Base-by-base conservation (phyloP, 2,329 filamentous ascomycete species). In the Cadophora luteo-olivacea region DNA sequence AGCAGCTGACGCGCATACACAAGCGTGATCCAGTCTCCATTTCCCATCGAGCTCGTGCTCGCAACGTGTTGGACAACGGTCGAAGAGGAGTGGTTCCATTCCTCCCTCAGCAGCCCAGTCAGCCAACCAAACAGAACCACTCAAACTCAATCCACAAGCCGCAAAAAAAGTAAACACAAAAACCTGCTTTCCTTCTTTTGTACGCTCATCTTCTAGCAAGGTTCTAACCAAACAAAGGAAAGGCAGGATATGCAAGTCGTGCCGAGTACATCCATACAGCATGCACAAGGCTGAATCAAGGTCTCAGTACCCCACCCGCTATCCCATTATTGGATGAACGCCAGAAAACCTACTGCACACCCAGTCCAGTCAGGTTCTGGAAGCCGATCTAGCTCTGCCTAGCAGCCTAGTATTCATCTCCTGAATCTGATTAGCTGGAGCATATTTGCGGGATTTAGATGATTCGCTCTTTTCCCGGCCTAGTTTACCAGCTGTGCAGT, bases 251-350 rank as follows among this genome's bases (percentile, higher is more conserved):
- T 24, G 55, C 32, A 58, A 58, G 32, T 32, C 32, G 55, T 58
- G 32, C 55, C 55, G 55, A 58, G 33, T 22, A 22, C 45, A 49
- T 22, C 6, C 45, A 22, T 19, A 49, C 45, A 49, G 29, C 33
- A 58, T 58, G 33, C 55, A 58, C 55, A 58, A 58, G 55, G 55
- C 55, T 58, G 55, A 58, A 58, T 58, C 55, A 38, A 58, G 55
- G 32, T 33, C 29, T 55, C 8, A 29, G 16, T 33, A 19, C 54
- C 22, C 55, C 55, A 38, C 55, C 33, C 38, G n/a, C 33, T 32
- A 58, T 11, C 55, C 22, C 32, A 38, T 58, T n/a, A 38, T 57
- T 57, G 51, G 51, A 54, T 12, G 51, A 32, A 54, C 11, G 11
- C 24, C 51, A 29, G n/a, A 25, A 32, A 48, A n/a, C 45, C 19